A percentile compares a stretch with the other conserved stretches of the same genome.
These are phyloP conservation scores for Symmetrospora coprosmae DNA, from an alignment of 768 basidiomycete genomes.

Conservation along the genomic window DNA sequence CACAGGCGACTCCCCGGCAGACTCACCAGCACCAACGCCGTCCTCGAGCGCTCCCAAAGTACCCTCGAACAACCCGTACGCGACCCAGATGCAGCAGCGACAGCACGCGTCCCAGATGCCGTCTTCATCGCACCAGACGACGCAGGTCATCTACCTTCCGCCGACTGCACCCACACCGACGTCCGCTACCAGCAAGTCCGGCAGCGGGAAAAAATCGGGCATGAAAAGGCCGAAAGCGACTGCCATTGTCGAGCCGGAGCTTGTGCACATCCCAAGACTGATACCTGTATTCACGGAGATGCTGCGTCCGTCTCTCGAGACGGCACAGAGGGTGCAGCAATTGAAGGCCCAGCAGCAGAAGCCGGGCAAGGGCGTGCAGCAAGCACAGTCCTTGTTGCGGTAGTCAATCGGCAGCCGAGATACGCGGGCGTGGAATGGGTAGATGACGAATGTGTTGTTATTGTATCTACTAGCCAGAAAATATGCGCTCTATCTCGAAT, in stretches of 20 bases:
- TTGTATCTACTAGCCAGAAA: neutral
- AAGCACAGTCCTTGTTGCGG: neutral
- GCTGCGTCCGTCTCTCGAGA: constrained; percentile 43
- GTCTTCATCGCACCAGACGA: constrained; percentile 7
- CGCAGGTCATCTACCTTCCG: neutral
- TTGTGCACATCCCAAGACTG: constrained; percentile 62
- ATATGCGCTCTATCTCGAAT: no score
- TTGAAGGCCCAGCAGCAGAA: neutral
- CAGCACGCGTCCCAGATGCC: constrained; percentile 18
- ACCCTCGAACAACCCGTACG: neutral
- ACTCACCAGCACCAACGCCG: constrained; percentile 35
- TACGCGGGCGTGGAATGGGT: neutral
- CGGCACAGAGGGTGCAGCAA: constrained; percentile 7
- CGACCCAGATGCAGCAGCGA: constrained; percentile 25
- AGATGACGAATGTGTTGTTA: neutral
- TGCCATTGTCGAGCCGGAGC: constrained; percentile 55
- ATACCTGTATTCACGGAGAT: constrained; percentile 84
- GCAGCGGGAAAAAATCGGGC: constrained; percentile 21
- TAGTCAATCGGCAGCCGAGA: neutral
- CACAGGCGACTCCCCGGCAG: constrained; percentile 33
- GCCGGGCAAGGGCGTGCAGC: neutral
- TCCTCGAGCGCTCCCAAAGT: constrained; percentile 15
- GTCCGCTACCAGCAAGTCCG: neutral
- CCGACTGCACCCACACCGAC: neutral
- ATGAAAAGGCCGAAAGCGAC: constrained; percentile 38